Evolutionary conservation across 345 rosid species (phyloP), one percentile per base, ranked within the genome.

Genomic region (Luvunga scandens): DNA sequence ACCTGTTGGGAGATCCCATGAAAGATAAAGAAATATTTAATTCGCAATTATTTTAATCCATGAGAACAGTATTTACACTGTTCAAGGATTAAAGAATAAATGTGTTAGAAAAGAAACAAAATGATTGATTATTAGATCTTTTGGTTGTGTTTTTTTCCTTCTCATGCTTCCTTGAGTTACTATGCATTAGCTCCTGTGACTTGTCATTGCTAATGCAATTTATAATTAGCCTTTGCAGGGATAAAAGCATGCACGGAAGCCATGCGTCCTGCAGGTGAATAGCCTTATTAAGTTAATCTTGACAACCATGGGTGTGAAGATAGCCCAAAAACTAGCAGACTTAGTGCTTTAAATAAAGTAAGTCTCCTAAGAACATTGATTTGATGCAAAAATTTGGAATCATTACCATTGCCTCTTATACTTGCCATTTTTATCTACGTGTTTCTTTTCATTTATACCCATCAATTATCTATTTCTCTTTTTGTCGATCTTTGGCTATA

Each of bases 171-270:
- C 21, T 28, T 22, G 2, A 14, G 25, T 33, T 64, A 25, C 31
- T 64, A 22, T 34, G 56, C 71, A 60, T 63, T 39, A 25, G n/a
- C 30, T 60, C 9, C 33, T 12, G 18, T 66, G 57, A 70, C 18
- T 22, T 53, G 25, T 42, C 6, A 16, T 7, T 48, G 14, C 60
- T 73, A 14, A 77, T 67, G 21, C 3, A 19, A 39, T 66, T 27
- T n/a, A 7, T 28, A 36, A 28, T 33, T 79, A 19, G 22, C 7
- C 16, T 73, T 78, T 75, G 75, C 85, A 94, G 98, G 98, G 98
- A 86, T n/a, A 71, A 90, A 88, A 80, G 91, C 92, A 63, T 91
- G 97, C 85, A 81, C 89, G 87, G 85, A 87, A 81, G 86, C 89
- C 66, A 83, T 48, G 81, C 39, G 5, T 66, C 84, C 81, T 24